Base-by-base conservation (phyloP, 1,284 basidiomycete species). In the Rhodotorula sp. region DNA sequence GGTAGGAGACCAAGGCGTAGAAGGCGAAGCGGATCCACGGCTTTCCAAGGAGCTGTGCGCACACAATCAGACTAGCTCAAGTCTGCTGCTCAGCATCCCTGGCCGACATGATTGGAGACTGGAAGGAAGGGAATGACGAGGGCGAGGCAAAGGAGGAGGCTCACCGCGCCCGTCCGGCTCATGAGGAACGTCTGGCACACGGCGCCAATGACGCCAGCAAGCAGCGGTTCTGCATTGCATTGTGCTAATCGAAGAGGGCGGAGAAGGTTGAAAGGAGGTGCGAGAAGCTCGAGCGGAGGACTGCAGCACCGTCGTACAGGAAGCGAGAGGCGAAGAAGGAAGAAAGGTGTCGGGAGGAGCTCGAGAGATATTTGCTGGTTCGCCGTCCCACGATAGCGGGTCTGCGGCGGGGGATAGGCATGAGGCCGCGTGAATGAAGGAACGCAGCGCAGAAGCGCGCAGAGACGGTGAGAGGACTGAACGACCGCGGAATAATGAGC, bases 161-260 rank as follows among this genome's bases (percentile, higher is more conserved):
- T 54, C 7, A 62, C 60, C 51, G 54, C 37, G 3, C 51, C 52
- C 9, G 60, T 52, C 26, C 60, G 51, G 6, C 44, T 6, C n/a
- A n/a, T 46, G 34, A 62, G 51, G 37, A 62, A 62, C 4, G 22
- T 26, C 37, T 62, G 60, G 13, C 31, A 40, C 26, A 54, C 34
- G 11, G 44, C 8, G 8, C 60, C 51, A n/a, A 10, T n/a, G 15
- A 44, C 2, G 4, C 18, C 50, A 5, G 60, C 31, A 8, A 51
- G 26, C 10, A 28, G 5, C 1, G 60, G 60, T n/a, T 44, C 9
- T 5, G n/a, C 48, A 50, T 50, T 50, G 48, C 22, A 24, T 24
- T 22, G 22, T 2, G 48, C 48, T n/a, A n/a, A 40, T 40, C 37
- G 37, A 40, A 8, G 37, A 40, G 13, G 37, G 37, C 37, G 37